Conservation (phyloP, 176 grass and related monocot species). For the Tuctoria greenei region DNA sequence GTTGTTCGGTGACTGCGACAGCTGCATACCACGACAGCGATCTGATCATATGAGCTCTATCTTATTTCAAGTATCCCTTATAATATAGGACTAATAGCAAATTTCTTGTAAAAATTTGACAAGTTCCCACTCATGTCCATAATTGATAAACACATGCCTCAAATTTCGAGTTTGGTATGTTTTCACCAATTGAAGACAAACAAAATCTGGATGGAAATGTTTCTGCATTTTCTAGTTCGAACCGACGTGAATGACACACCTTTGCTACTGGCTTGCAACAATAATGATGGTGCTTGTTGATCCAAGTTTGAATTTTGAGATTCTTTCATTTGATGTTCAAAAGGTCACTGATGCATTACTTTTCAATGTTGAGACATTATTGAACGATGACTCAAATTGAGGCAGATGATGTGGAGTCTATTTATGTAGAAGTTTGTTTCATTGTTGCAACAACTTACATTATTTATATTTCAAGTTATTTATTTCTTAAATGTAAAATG, state of each 20-base stretch:
- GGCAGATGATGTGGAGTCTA: constrained; percentile 1
- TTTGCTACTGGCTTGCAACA: background rate
- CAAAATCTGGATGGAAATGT: background rate
- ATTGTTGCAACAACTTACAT: background rate
- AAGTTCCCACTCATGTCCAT: background rate
- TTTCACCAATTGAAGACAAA: constrained; percentile 7
- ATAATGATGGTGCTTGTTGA: background rate
- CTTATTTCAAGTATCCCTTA: background rate
- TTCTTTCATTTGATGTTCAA: background rate
- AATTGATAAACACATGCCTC: background rate
- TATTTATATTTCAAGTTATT: constrained; percentile 7
- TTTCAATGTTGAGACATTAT: background rate
- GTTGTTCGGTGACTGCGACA: background rate
- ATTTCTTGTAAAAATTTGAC: background rate
- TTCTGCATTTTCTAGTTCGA: background rate
- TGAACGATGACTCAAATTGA: background rate
- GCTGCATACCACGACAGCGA: background rate
- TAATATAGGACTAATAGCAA: background rate
- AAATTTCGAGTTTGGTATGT: constrained; percentile 15
- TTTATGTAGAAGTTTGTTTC: constrained; percentile 12
- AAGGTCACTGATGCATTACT: background rate
- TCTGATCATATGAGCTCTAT: constrained; percentile 1
- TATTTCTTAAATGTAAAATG: background rate
- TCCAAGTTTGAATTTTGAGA: background rate
- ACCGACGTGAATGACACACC: background rate